Evolutionary conservation across 2,329 filamentous ascomycete genomes (phyloP).

Genomic region (Xylariaceae sp.): DNA sequence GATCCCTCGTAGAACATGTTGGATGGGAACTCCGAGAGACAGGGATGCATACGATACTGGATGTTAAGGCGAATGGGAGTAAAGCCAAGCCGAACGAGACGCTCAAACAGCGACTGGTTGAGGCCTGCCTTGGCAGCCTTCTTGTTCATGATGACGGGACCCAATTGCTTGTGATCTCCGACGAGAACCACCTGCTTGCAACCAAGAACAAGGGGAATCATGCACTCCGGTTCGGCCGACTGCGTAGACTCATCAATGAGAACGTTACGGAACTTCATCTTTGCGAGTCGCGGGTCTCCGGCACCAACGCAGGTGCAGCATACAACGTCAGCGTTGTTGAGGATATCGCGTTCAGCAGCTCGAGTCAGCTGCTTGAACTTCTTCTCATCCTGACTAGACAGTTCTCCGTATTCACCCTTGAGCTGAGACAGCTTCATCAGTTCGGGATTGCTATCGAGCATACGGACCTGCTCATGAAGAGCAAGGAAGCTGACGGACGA

Average conservation of each 20-base stretch:
- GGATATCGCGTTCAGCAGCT: slow-evolving; percentile 87
- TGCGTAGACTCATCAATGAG: slow-evolving; percentile 98
- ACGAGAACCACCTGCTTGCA: slow-evolving; percentile 99
- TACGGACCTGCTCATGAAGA: slow-evolving; percentile 91
- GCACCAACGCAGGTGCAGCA: slow-evolving; percentile 98
- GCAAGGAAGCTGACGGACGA: slow-evolving; percentile 96
- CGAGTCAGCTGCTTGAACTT: slow-evolving; percentile 95
- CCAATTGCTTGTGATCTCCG: slow-evolving; percentile 95
- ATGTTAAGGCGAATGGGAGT: slow-evolving; percentile 90
- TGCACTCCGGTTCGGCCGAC: slow-evolving; percentile 95
- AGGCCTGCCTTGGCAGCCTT: slow-evolving; percentile 96
- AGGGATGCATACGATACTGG: slow-evolving; percentile 98
- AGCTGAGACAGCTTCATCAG: slow-evolving; percentile 87
- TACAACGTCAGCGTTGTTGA: slow-evolving; percentile 93
- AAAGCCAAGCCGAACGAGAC: slow-evolving; percentile 84
- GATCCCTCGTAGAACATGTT: slow-evolving; percentile 99
- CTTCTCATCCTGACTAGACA: slow-evolving; percentile 96
- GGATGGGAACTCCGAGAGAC: slow-evolving; percentile 92
- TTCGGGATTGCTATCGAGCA: slow-evolving; percentile 95
- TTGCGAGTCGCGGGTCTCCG: slow-evolving; percentile 87
- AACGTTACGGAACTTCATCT: slow-evolving; percentile 98
- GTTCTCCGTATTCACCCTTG: slow-evolving; percentile 83
- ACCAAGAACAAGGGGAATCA: slow-evolving; percentile 94
- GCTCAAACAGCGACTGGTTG: slow-evolving; percentile 97
- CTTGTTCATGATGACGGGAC: slow-evolving; percentile 99